Evolutionary conservation across 164 flowering plant genomes (phyloP), one percentile per base, ranked within the genome.

Genomic region (Magnolia kwangsiensis): DNA sequence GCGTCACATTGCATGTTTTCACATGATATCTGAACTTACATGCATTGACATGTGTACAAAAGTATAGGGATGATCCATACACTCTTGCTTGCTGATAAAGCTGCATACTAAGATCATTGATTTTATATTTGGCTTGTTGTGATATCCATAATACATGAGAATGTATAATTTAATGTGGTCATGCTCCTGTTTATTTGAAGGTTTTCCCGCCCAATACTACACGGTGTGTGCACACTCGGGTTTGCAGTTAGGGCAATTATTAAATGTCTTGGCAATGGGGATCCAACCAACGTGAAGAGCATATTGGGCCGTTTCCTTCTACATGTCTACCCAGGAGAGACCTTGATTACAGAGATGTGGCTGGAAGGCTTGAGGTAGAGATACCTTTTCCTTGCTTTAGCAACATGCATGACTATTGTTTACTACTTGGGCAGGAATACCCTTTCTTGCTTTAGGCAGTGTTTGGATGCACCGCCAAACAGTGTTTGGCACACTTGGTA

Each of bases 301-400:
- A 85, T 96, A 76, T 87, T 87, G 23, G 92, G 91, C 24, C 87
- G 96, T 58, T 93, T 96, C 78, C 91, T 96, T 66, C 73, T 93
- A 66, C 97, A 92, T 79, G 99, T 93, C 51, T 96, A 86, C 83
- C 96, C 98, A 59, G 98, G 98, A 2, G 99, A 96, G 83, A 89
- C 93, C 51, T 84, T 96, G 76, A 77, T 90, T 64, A 95, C 99
- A 2, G 94, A 92, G 83, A 96, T 93, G 99, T 96, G 99, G 99
- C 87, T 89, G 55, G 91, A 90, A 70, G 94, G 88, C 23, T 75
- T 82, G 69, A 92, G 92, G 99, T 93, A 78, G 8, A 8, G 50
- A 69, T 31, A 3, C 55, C 69, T 37, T 19, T 11, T 10, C 18
- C 74, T 71, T 51, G 10, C 50, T 50, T 11, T 11, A 20, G 8